phyloP scores from a whole-genome alignment of 306 rosid genomes.

The Vicia villosa region DNA sequence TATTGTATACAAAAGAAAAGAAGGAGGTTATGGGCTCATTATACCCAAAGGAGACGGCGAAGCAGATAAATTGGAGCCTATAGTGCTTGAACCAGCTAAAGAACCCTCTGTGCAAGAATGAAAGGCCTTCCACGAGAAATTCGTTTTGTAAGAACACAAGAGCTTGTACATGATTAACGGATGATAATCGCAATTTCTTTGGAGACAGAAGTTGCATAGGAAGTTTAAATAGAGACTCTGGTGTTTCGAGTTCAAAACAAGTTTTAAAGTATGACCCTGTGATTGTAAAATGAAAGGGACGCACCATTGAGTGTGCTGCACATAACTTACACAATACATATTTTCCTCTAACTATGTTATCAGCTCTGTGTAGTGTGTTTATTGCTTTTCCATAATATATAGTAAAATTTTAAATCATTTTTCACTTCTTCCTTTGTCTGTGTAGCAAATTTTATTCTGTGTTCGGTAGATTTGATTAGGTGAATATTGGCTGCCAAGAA shows the following conservation, averaged over 20 bases:
- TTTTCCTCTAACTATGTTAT: conserved; percentile 31
- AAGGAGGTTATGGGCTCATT: conserved; percentile 87
- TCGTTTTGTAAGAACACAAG: conserved; percentile 28
- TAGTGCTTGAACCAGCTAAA: conserved; percentile 45
- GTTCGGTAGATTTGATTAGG: neutral
- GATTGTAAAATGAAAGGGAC: conserved; percentile 31
- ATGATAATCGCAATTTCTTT: conserved; percentile 29
- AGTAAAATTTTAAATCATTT: conserved; percentile 13
- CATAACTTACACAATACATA: conserved; percentile 19
- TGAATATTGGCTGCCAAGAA: neutral
- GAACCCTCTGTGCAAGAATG: conserved; percentile 65
- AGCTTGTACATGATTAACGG: conserved; percentile 40
- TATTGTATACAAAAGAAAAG: conserved; percentile 79
- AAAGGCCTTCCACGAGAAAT: conserved; percentile 28
- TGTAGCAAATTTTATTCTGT: conserved; percentile 7
- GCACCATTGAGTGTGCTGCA: conserved; percentile 9
- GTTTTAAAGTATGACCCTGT: conserved; percentile 20
- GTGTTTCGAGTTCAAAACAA: conserved; percentile 21
- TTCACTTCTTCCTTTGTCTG: conserved; percentile 1
- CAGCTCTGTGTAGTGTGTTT: conserved; percentile 8
- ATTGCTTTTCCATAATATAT: neutral
- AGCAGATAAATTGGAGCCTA: conserved; percentile 50
- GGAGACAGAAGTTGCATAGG: conserved; percentile 38
- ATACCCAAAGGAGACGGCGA: conserved; percentile 68
- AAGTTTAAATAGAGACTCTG: conserved; percentile 21